phyloP scores from a whole-genome alignment of 2,329 filamentous ascomycete genomes.

The Venturia nashicola region DNA sequence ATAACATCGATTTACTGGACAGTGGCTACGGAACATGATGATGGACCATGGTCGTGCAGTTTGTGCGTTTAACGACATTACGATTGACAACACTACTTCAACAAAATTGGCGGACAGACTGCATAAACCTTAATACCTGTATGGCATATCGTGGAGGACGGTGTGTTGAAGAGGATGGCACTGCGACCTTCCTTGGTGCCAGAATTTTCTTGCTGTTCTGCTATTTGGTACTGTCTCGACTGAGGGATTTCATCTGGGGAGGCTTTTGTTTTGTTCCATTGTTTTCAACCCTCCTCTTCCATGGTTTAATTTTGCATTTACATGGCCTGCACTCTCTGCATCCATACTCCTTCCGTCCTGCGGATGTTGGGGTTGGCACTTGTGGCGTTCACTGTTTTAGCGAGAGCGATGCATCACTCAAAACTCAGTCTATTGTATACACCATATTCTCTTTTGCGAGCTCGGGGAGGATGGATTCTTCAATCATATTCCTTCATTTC shows the following conservation, averaged over 20 bases:
- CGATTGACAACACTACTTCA: neutral
- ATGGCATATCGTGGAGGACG: neutral
- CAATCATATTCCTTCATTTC: neutral
- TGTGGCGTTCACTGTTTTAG: neutral
- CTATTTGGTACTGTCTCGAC: neutral
- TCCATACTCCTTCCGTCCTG: neutral
- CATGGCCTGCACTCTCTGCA: neutral
- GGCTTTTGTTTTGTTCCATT: neutral
- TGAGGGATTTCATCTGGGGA: neutral
- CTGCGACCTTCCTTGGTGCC: neutral
- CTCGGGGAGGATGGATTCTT: neutral
- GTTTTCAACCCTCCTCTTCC: neutral
- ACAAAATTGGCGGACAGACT: neutral
- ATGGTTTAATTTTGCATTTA: neutral
- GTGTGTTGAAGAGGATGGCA: neutral
- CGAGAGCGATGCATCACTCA: neutral
- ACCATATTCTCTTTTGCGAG: neutral
- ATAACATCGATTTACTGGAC: conserved; percentile 38
- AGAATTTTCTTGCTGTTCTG: neutral
- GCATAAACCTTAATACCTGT: neutral
- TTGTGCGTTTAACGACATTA: neutral
- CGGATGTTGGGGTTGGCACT: neutral
- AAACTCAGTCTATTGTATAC: neutral
- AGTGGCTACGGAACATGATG: neutral
- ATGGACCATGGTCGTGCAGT: neutral